Conservation (phyloP, 768 basidiomycete species). For the Amanita polypyramis region DNA sequence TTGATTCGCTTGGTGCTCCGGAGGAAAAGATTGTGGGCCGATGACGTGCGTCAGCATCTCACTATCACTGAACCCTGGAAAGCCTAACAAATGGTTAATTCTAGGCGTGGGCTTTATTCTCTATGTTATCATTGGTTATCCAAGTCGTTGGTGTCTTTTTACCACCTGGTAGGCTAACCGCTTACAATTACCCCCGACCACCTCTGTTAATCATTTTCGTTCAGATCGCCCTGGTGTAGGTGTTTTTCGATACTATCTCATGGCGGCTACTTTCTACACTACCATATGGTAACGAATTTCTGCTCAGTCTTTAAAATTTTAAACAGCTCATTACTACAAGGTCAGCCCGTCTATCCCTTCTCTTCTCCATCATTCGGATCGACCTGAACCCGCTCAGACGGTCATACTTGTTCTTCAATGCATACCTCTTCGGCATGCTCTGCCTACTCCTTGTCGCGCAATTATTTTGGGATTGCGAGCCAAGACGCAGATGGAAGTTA, state of each 20-base stretch:
- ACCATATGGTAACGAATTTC: constrained; percentile 24
- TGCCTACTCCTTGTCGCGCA: constrained; percentile 30
- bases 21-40: constrained; percentile 21
- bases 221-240: background rate
- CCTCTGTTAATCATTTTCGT: background rate
- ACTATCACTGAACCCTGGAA: background rate
- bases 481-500: constrained; percentile 28
- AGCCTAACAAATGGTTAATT: background rate
- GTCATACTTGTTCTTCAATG: constrained; percentile 19
- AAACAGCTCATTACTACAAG: constrained; percentile 13
- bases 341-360: constrained; percentile 37
- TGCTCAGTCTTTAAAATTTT: background rate
- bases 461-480: constrained; percentile 35
- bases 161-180: constrained; percentile 14
- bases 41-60: constrained; percentile 20
- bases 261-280: constrained; percentile 27
- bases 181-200: background rate
- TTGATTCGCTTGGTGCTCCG: constrained; percentile 22
- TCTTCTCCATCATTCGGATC: constrained; percentile 45
- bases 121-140: constrained; percentile 17
- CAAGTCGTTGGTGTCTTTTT: constrained; percentile 21
- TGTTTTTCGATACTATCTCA: constrained; percentile 24
- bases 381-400: constrained; percentile 25
- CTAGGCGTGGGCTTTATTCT: constrained; percentile 21
- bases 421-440: constrained; percentile 19